Conservation (phyloP, 176 grass and related monocot genomes). For the Puccinellia tenuiflora region DNA sequence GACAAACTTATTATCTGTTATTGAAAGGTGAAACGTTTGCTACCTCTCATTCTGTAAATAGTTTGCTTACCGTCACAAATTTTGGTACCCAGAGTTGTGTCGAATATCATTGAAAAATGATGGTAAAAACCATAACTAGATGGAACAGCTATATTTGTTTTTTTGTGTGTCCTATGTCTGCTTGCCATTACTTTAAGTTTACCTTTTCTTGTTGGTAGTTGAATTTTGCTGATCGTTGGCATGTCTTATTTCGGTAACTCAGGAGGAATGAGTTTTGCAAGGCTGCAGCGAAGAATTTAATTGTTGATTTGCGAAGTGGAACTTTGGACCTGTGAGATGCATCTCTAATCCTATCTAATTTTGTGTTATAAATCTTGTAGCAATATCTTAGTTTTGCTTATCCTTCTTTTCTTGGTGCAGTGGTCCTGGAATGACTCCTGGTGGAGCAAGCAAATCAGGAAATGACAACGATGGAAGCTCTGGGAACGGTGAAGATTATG, state of each 20-base stretch:
- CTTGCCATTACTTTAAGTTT: background rate
- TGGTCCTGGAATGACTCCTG: conserved; percentile 49
- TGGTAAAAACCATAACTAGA: background rate
- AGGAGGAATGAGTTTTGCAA: conserved; percentile 52
- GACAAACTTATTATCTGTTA: conserved; percentile 72
- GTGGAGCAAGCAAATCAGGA: conserved; percentile 42
- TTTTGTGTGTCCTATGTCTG: background rate
- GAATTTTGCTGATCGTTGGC: background rate
- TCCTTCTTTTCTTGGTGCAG: conserved; percentile 28
- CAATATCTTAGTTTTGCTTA: conserved; percentile 15
- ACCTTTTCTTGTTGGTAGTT: conserved; percentile 14
- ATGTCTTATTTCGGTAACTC: conserved; percentile 1
- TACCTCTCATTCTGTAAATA: background rate
- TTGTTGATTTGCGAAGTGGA: conserved; percentile 66
- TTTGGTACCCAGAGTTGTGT: background rate
- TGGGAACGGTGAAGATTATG: conserved; percentile 57
- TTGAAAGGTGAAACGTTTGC: conserved; percentile 59
- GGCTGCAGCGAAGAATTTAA: conserved; percentile 55
- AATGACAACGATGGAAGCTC: conserved; percentile 47
- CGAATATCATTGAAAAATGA: background rate
- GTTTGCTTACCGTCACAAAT: background rate
- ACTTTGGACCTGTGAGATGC: conserved; percentile 70
- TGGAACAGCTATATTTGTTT: background rate
- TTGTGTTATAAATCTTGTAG: conserved; percentile 6
- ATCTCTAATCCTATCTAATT: background rate